Evolutionary conservation across 371 early-diverging fungal species (phyloP), one percentile per base, ranked within the genome.

Genomic region (Haplosporangium sp.): DNA sequence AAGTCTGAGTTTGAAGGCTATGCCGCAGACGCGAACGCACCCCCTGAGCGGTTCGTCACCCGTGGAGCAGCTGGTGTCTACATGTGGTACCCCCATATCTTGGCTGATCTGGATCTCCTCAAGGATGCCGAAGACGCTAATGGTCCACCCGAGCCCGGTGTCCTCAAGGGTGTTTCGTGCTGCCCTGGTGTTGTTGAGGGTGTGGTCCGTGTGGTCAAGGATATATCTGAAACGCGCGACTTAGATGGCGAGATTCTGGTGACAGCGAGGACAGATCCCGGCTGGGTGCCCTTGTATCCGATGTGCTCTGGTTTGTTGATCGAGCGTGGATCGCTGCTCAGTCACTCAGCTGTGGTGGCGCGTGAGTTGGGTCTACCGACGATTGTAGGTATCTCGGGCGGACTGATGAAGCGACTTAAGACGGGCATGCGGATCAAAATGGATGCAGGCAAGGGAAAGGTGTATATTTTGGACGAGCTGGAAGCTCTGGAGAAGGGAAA

Each of bases 221-320:
- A 77, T n/a, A 77, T 77, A 23, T 41, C 72, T 4, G 79, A 77
- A 47, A 68, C 79, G 0, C 67, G 68, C 21, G 79, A 77, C 12
- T 59, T 77, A 20, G 60, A 69, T 29, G 69, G 69, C 18, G 82
- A 81, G 62, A 81, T 81, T 53, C 52, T 81, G 64, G 77, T 81
- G 40, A 73, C 79, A 0, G 79, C 82, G 6, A 65, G 74, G 13
- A 81, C 82, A 4, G 82, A 81, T n/a, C 82, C 82, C 5, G 82
- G 82, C 43, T 81, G 82, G 82, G 79, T 77, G 18, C 82, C 82
- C 5, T 65, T 81, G 12, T 81, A 77, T 62, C 77, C 74, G 0
- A 77, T 77, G 72, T 77, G 79, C 54, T 73, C 74, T 2, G 82
- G 74, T n/a, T 62, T 81, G 23, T 50, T 81, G 67, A 81, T 81